Base-by-base conservation (phyloP, 2,329 filamentous ascomycete genomes). In the Aspergillus tubingensis region DNA sequence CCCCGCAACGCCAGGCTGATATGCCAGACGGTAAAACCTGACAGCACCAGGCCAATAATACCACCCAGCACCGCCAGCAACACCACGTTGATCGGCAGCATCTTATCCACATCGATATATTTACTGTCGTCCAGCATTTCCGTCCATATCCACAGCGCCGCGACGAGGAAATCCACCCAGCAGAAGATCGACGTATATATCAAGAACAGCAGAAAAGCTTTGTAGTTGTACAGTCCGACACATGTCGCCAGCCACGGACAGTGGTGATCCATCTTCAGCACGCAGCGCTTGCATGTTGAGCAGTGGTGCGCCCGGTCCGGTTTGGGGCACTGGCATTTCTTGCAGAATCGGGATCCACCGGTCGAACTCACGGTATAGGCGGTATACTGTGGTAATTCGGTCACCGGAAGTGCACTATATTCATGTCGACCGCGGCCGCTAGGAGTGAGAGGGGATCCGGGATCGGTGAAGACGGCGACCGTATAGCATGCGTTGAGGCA, bases 221-320 rank as follows among this genome's bases (percentile, higher is more conserved):
- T 99, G 83, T 97, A 96, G 78, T 99, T 99, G 72, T 87, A 87
- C 65, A 99, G 81, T 19, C 95, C 95, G 61, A 99, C 91, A 76
- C 95, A 99, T 3, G 92, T 96, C 27, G 95, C 94, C 53, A 99
- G 84, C 95, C 95, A 99, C 15, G 95, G 95, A 75, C 95, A 99
- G 80, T 99, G 95, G 76, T 99, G 95, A 74, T 99, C 95, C 95
- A 99, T 99, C 82, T 99, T 99, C 76, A 99, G 83, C 25, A 99
- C 93, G 76, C 95, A 99, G 71, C 90, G 89, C 67, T 89, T 87
- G 79, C 95, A 99, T 3, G 92, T 96, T 10, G 92, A 96, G 83
- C 95, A 99, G 81, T 99, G 95, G 77, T 99, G 95, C 32, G 94
- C 88, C 62, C 95, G 91, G 79, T 99, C 95, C 44, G 95, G 95